Base-by-base conservation (phyloP, 2,329 filamentous ascomycete genomes). In the Fusarium sp. region DNA sequence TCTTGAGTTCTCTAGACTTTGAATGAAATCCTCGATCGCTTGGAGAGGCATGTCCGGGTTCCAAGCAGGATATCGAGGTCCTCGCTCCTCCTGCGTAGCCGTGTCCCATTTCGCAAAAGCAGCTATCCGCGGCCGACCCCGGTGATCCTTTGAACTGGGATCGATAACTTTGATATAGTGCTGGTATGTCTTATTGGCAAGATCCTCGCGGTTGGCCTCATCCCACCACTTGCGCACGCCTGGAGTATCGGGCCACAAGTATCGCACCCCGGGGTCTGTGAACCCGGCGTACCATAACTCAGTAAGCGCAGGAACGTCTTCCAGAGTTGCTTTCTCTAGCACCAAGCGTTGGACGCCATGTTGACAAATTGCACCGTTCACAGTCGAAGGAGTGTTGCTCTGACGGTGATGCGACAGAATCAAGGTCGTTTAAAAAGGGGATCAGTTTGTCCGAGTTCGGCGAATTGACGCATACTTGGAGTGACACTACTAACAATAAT, bases 121-220 rank as follows among this genome's bases (percentile, higher is more conserved):
- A 20, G 37, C 65, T 45, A 67, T 63, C 9, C 65, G 58, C 27
- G 58, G 58, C 27, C 59, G 58, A 39, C 65, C 65, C 48, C 20
- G 65, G 30, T 6, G 20, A 25, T 67, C 65, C 35, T 45, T 63
- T 9, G 48, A 63, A 7, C 23, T 32, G 27, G 45, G 48, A 18
- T 67, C 65, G 35, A 67, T 50, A 10, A 67, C 32, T 34, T 67
- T 67, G 35, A 67, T 63, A 48, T 67, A 67, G 54, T 63, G 58
- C 35, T 67, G 65, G 14, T 45, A 67, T 20, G 27, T 7, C 27
- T 64, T 62, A 50, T 56, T 63, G n/a, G 37, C 13, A 30, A 67
- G 30, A 37, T 67, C 65, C 30, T 35, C n/a, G 48, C 65, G 58
- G 37, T 67, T 67, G 35, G 65, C 59, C 5, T 67, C 59, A 60